These are phyloP conservation scores for Pichia nanzhaoensis DNA, from an alignment of 805 yeast genomes.

Conservation along the genomic window DNA sequence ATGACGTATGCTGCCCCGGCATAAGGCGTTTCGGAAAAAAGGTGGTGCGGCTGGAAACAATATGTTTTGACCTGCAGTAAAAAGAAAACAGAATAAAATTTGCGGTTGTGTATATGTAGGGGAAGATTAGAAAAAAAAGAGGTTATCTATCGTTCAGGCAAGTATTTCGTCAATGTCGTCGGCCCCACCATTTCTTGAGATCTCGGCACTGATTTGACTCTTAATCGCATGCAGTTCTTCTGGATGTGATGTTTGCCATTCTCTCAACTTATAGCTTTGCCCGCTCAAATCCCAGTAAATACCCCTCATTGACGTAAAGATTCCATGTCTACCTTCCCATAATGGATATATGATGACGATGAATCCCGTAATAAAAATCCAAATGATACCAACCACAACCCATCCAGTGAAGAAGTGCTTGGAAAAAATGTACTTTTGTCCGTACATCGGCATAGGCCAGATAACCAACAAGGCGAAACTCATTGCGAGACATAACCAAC, in stretches of 20 bases:
- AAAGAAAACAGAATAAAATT: too few relatives aligned
- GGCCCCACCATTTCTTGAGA: constrained; percentile 20
- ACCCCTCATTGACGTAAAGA: constrained; percentile 62
- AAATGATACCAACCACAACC: constrained; percentile 74
- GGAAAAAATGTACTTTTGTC: constrained; percentile 67
- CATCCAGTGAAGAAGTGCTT: constrained; percentile 81
- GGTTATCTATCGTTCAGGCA: too few relatives aligned
- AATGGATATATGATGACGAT: constrained; percentile 65
- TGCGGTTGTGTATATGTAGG: too few relatives aligned
- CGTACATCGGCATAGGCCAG: constrained; percentile 97
- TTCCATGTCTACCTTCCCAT: constrained; percentile 65
- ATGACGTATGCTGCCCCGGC: too few relatives aligned
- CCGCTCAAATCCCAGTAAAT: constrained; percentile 83
- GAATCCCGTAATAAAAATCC: constrained; percentile 65
- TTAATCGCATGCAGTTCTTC: constrained; percentile 70
- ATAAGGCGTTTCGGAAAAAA: too few relatives aligned
- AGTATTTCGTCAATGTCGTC: constrained; percentile 15
- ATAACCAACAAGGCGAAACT: constrained; percentile 59
- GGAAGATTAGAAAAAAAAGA: too few relatives aligned
- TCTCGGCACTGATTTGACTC: constrained; percentile 48
- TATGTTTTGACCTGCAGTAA: too few relatives aligned
- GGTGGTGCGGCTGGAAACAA: too few relatives aligned
- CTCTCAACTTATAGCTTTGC: constrained; percentile 61
- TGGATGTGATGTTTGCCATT: constrained; percentile 72
- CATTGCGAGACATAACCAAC: constrained; percentile 50